Base-by-base conservation (phyloP, 1,284 basidiomycete genomes). In the Ceratobasidium papillatum region DNA sequence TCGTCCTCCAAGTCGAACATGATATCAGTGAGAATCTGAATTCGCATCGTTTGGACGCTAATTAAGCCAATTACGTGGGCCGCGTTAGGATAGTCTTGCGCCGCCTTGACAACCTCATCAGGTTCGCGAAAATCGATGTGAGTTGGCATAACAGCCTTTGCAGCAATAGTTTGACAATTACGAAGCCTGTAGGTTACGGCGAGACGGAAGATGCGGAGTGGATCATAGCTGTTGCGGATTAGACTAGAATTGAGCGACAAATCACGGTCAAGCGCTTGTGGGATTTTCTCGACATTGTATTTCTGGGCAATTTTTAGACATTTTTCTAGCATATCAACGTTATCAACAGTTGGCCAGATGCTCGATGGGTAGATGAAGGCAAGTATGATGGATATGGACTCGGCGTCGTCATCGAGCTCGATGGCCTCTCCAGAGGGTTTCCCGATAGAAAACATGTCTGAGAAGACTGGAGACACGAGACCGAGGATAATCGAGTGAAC, bases 281-380 rank as follows among this genome's bases (percentile, higher is more conserved):
- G 22, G 8, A 58, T 59, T 54, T 32, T 58, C n/a, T 71, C 54
- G 3, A 71, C 22, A 25, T 71, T 19, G 27, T 71, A 71, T 45
- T 71, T 71, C 17, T 59, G 36, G 2, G 54, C 34, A 22, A 71
- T 36, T 14, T 12, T 3, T 27, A 71, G 22, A 7, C 36, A 19
- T 34, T 71, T 71, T 4, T 71, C 66, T 7, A 71, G 66, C 1
- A 30, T 36, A 7, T 71, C 66, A 19, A 59, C 7, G 4, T 36
- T 59, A 22, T 2, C 27, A 14, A 71, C 30, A 0, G 22, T 25
- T 9, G 66, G 66, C 19, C 12, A 41, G 1, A 54, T 41, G 1
- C n/a, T 43, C 4, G 54, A 54, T 19, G 66, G 66, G n/a, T 71
- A 71, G n/a, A 59, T 47, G 27, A 71, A 71, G 0, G 66, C 66